Base-by-base conservation (phyloP, 2,329 filamentous ascomycete species). In the Tolypocladium tropicale region DNA sequence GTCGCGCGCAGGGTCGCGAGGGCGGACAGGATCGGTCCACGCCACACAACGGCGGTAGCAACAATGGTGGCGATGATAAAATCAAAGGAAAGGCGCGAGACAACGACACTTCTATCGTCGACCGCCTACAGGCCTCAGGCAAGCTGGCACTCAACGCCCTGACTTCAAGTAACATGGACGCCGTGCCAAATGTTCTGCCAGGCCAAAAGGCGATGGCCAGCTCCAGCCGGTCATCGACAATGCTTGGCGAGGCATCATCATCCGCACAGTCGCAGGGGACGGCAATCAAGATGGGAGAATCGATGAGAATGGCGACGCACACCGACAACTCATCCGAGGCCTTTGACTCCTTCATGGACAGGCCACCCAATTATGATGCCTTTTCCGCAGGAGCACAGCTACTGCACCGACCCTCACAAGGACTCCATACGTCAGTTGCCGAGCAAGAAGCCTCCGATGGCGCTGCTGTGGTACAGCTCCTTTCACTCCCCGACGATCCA, bases 381-480 rank as follows among this genome's bases (percentile, higher is more conserved):
- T 21, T 23, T 10, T 16, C 10, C 12, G 23, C 7, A 49, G 16
- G 32, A 30, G 18, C 16, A 21, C 46, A n/a, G 28, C 46, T 3
- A n/a, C 46, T 32, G 25, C 10, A 2, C 28, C 46, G n/a, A 33
- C 23, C 28, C 21, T 11, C 37, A 32, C 21, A 10, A 16, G 34
- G 4, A 23, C 23, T 16, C 2, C 12, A 53, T 2, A 32, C 14
- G 12, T 36, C 71, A 12, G 63, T 72, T 6, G 60, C 63, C 18
- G 66, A 70, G 50, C 72, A 73, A 48, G 66, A 61, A 48, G 63
- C 65, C 14, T 62, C 62, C 43, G 59, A 67, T 53, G 67, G 68
- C 28, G 61, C 61, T 55, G 58, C 60, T 9, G 74, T 78, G 7
- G 66, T 72, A 10, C 60, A 64, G 18, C 63, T 78, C 3, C 64